Evolutionary conservation across 2,329 filamentous ascomycete species (phyloP).

Genomic region (Leptosphaerulina australis): DNA sequence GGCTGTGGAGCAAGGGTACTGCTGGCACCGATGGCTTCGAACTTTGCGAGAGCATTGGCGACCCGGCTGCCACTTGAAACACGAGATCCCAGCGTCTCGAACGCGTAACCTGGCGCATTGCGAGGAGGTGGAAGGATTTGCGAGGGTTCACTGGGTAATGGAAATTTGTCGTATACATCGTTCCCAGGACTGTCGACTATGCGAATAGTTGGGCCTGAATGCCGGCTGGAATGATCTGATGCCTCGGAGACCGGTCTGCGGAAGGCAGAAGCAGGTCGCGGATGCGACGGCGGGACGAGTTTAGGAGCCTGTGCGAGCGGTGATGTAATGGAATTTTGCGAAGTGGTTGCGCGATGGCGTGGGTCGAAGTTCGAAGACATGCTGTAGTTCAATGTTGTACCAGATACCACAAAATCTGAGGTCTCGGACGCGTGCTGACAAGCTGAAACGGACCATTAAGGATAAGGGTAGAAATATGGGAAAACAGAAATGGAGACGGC

Average conservation of each 20-base stretch:
- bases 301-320: slow-evolving; percentile 39
- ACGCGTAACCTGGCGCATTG: slow-evolving; percentile 46
- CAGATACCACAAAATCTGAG: slow-evolving; percentile 31
- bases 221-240: slow-evolving; percentile 47
- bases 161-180: slow-evolving; percentile 48
- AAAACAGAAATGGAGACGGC: slow-evolving; percentile 29
- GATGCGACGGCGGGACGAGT: slow-evolving; percentile 34
- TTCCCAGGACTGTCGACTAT: slow-evolving; percentile 47
- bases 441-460: slow-evolving; percentile 43
- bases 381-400: slow-evolving; percentile 29
- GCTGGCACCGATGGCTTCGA: slow-evolving; percentile 37
- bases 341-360: slow-evolving; percentile 32
- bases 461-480: slow-evolving; percentile 26
- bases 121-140: slow-evolving; percentile 50
- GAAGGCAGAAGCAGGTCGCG: slow-evolving; percentile 40
- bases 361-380: slow-evolving; percentile 39
- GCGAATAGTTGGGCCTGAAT: slow-evolving; percentile 49
- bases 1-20: slow-evolving; percentile 42
- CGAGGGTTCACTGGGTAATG: slow-evolving; percentile 48
- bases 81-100: slow-evolving; percentile 46
- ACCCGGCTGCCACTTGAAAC: slow-evolving; percentile 49
- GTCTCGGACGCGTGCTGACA: slow-evolving; percentile 30
- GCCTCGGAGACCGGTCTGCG: slow-evolving; percentile 48
- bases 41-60: slow-evolving; percentile 48
- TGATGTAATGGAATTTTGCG: slow-evolving; percentile 34